A percentile compares a stretch with the other conserved stretches of the same genome.
phyloP scores from a whole-genome alignment of 257 asterid species.

The Nicotiana noctiflora region DNA sequence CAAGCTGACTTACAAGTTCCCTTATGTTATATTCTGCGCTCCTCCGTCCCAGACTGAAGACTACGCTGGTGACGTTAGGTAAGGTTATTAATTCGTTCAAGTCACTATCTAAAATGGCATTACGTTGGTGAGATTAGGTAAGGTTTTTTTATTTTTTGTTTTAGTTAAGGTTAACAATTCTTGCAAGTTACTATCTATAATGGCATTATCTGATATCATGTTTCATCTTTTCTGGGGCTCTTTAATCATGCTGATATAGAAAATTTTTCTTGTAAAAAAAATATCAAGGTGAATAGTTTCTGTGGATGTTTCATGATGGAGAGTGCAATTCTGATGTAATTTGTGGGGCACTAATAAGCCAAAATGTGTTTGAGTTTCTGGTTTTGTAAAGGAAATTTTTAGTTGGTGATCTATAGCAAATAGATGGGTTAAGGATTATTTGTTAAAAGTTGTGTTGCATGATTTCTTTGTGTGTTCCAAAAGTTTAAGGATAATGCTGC shows the following conservation, averaged over 20 bases:
- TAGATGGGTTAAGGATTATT: neutral
- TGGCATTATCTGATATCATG: neutral
- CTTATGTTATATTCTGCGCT: conserved; percentile 89
- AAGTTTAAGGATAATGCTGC: neutral
- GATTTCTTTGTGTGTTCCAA: neutral
- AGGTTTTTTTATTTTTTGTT: neutral
- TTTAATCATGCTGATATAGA: neutral
- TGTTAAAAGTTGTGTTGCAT: neutral
- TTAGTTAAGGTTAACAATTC: neutral
- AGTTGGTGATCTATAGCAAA: neutral
- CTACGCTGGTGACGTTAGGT: conserved; percentile 85
- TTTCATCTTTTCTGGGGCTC: neutral
- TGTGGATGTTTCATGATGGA: neutral
- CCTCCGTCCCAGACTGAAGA: conserved; percentile 69
- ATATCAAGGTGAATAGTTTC: neutral
- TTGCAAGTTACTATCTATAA: neutral
- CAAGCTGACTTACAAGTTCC: conserved; percentile 43
- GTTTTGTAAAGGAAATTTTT: neutral
- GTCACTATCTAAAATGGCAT: neutral
- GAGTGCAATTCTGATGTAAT: neutral
- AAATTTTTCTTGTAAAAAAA: neutral
- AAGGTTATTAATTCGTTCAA: conserved; percentile 1
- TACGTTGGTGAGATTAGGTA: conserved; percentile 74
- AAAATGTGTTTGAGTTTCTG: neutral
- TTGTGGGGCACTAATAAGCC: neutral